Base-by-base conservation (phyloP, 805 yeast species). In the Torulaspora gathmanii region DNA sequence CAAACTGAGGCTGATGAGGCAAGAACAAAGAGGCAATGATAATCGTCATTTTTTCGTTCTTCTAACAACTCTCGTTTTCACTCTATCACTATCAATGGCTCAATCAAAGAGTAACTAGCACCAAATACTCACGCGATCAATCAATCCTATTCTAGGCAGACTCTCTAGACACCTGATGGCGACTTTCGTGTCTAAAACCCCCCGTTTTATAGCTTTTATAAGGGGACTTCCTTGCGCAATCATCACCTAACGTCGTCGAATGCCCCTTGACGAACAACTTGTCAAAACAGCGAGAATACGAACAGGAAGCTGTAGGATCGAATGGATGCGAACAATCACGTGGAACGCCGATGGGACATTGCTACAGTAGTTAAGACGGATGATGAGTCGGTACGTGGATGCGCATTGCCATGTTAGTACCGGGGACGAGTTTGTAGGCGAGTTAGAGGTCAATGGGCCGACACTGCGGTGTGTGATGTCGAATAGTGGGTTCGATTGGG, bases 21-120 rank as follows among this genome's bases (percentile, higher is more conserved):
- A 84, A 69, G 54, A 83, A 83, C 78, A 84, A 68, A 12, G 91
- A 80, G 12, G 85, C 89, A 22, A 84, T 77, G 34, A 82, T 77
- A 20, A 83, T 70, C 8, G 87, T 79, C 90, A 83, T 83, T 22
- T 31, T 15, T 31, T n/a, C 17, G 16, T 31, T 10, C 4, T 16
- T 15, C 34, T n/a, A 4, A 9, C 16, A 19, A 15, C 33, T 12
- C 33, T 30, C 2, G 17, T 8, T 19, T 31, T 16, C 25, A 29
- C 22, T 31, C 34, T 31, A 31, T 16, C 34, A 31, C 16, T 30
- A 19, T 27, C 30, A 12, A 27, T 22, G 25, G 25, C 25, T 22
- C 25, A 22, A 22, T 4, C 25, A 2, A 22, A 22, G 25, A 7
- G 25, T 7, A 4, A 22, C 6, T 22, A 22, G 8, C 25, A 22